phyloP scores from a whole-genome alignment of 805 yeast genomes.

The Hanseniaspora jakobsenii region DNA sequence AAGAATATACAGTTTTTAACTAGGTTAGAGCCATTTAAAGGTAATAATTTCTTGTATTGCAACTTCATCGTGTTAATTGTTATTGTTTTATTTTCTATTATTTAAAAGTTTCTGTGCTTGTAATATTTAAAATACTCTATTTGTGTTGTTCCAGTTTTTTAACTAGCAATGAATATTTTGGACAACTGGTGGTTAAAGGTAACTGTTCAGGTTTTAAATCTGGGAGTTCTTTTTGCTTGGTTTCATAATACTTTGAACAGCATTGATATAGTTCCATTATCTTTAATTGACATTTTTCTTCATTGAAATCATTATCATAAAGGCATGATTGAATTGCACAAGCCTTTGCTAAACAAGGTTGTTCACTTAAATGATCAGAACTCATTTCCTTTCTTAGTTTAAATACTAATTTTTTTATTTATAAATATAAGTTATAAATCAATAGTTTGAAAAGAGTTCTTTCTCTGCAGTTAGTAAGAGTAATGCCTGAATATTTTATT shows the following conservation, averaged over 20 bases:
- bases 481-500: no score
- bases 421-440: not conserved
- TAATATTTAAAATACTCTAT: no score
- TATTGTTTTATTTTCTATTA: no score
- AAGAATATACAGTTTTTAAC: constrained; percentile 38
- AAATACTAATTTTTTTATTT: not conserved
- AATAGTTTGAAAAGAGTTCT: no score
- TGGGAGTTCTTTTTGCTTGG: constrained; percentile 1
- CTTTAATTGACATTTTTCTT: constrained; percentile 54
- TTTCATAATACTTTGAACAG: constrained; percentile 52
- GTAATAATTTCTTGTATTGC: constrained; percentile 5
- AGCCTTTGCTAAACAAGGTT: constrained; percentile 64
- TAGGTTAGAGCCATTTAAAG: not conserved
- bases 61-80: constrained; percentile 1
- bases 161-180: constrained; percentile 8
- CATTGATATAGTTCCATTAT: constrained; percentile 67
- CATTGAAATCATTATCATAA: constrained; percentile 49
- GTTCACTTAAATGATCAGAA: constrained; percentile 15
- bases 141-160: constrained; percentile 4
- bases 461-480: no score
- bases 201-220: not conserved
- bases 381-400: not conserved
- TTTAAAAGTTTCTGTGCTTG: no score
- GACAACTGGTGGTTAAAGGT: constrained; percentile 13
- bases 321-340: constrained; percentile 79